Conservation (phyloP, 73 alveolate genomes). For the Paramecium tetraurelia region DNA sequence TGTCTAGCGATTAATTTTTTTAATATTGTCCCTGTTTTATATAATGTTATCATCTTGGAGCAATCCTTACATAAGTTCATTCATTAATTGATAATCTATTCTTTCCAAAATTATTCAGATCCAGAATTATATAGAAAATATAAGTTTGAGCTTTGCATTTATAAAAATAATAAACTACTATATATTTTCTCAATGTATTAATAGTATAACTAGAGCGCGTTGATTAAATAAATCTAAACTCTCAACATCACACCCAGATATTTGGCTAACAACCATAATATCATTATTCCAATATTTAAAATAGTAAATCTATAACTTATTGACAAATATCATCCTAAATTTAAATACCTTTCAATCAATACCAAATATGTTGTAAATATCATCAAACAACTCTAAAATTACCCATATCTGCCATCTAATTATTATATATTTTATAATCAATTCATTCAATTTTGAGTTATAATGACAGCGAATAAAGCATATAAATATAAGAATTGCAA, state of each 20-base stretch:
- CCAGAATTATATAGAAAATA: neutral
- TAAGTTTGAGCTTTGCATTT: slow-evolving; percentile 52
- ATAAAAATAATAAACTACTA: slow-evolving; percentile 1
- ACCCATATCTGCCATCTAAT: neutral
- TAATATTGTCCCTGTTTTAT: slow-evolving; percentile 9
- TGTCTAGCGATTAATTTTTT: neutral
- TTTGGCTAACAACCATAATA: neutral
- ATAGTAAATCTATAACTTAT: neutral
- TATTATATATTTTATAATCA: neutral
- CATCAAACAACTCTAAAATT: neutral
- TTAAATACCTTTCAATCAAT: neutral
- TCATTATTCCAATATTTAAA: neutral
- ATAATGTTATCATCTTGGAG: neutral
- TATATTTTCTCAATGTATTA: neutral
- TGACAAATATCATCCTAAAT: neutral
- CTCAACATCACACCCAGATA: neutral
- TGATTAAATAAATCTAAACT: neutral
- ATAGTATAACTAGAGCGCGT: neutral
- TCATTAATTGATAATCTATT: neutral
- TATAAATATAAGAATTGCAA: neutral
- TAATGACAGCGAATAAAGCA: neutral
- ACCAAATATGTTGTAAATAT: neutral
- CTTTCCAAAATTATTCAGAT: slow-evolving; percentile 20
- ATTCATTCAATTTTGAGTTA: neutral
- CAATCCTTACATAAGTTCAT: neutral